These are phyloP conservation scores for Solanum chilense DNA, from an alignment of 257 asterid species.

Conservation along the genomic window DNA sequence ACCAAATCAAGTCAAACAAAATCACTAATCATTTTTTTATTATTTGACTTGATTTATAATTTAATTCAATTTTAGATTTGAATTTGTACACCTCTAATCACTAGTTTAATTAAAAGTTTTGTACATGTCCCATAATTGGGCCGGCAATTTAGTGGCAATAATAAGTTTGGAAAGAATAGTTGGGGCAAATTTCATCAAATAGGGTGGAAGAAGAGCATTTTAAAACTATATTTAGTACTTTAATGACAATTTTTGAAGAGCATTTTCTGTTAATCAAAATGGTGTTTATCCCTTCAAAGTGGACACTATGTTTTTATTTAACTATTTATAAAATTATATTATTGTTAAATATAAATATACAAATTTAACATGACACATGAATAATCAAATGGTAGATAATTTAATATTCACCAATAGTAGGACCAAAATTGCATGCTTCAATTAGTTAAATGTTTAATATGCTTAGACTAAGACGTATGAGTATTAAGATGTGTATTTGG, in stretches of 20 bases:
- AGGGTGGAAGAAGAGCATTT: not conserved
- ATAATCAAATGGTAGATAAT: not conserved
- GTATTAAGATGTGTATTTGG: too few species aligned
- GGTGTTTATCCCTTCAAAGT: not conserved
- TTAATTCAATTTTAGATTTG: too few species aligned
- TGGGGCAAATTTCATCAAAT: too few species aligned
- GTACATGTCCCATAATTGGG: not conserved
- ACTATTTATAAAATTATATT: too few species aligned
- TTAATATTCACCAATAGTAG: not conserved
- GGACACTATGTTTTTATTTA: not conserved
- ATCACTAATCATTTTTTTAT: too few species aligned
- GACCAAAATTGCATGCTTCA: not conserved
- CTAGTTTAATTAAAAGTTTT: not conserved
- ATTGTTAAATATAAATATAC: too few species aligned
- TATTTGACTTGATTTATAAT: too few species aligned
- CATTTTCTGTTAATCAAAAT: not conserved
- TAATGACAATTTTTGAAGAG: too few species aligned
- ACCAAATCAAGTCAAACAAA: too few species aligned
- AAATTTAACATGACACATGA: not conserved
- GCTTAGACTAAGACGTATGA: not conserved
- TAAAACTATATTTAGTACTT: too few species aligned
- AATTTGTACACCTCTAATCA: too few species aligned
- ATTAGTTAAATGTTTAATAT: not conserved
- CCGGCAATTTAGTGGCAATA: not conserved
- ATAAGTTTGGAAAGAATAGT: not conserved